Conservation (phyloP, 257 asterid genomes). For the Penstemon barbatus region DNA sequence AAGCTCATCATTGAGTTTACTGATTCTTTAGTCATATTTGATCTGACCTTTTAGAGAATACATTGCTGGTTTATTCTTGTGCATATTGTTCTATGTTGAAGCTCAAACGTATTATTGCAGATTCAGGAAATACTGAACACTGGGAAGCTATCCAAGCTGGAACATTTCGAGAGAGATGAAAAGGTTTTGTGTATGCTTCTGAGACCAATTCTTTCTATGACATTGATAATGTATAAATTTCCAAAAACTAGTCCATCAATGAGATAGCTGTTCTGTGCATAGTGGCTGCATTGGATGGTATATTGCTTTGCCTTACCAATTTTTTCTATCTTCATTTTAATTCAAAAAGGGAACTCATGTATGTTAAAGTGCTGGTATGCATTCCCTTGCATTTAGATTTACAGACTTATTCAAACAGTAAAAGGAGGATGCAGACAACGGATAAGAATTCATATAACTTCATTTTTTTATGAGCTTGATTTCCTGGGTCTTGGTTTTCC, state of each 20-base stretch:
- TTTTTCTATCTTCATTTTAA: conserved; percentile 9
- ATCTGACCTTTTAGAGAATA: conserved; percentile 19
- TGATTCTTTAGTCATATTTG: conserved; percentile 15
- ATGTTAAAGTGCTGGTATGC: background rate
- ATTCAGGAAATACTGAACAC: conserved; percentile 94
- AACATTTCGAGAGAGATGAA: conserved; percentile 89
- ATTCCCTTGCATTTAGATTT: background rate
- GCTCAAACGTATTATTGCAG: conserved; percentile 44
- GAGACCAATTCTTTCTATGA: conserved; percentile 17
- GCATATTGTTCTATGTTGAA: conserved; percentile 30
- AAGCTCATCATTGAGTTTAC: conserved; percentile 9
- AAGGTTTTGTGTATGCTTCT: conserved; percentile 52
- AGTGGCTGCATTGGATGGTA: conserved; percentile 17
- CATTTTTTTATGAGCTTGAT: conserved; percentile 7
- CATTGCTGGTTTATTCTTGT: conserved; percentile 18
- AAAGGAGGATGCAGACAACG: background rate
- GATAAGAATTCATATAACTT: background rate
- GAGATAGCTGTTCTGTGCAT: conserved; percentile 23
- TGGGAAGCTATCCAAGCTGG: conserved; percentile 91
- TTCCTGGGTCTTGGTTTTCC: background rate
- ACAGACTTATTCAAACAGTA: background rate
- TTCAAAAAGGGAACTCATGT: background rate
- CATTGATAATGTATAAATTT: conserved; percentile 6
- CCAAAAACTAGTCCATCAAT: conserved; percentile 6
- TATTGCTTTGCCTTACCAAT: background rate